Conservation (phyloP, 177 flowering plant genomes). For the Vitis hybrid region DNA sequence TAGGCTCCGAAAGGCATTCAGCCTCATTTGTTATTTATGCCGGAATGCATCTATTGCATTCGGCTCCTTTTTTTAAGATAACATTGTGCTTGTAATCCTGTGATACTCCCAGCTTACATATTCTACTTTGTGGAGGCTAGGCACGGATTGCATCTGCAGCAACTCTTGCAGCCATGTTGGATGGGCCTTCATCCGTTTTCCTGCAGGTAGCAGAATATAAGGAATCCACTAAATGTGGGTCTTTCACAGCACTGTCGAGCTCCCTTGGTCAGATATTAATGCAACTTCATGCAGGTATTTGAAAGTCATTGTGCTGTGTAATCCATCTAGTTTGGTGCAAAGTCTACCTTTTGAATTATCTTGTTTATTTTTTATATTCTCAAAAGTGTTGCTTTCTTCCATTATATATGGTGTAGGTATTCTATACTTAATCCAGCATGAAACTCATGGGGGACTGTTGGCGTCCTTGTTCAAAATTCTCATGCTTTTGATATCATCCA, state of each 20-base stretch:
- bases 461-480: constrained; percentile 72
- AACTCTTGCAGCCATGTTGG: constrained; percentile 69
- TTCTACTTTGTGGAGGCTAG: constrained; percentile 33
- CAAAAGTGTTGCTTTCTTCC: not conserved
- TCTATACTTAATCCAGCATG: constrained; percentile 61
- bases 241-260: constrained; percentile 80
- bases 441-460: constrained; percentile 70
- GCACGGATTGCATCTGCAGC: constrained; percentile 72
- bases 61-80: not conserved
- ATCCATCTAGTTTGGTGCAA: constrained; percentile 3
- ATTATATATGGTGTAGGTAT: constrained; percentile 46
- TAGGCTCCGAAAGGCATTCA: not conserved
- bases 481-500: constrained; percentile 71
- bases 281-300: constrained; percentile 86
- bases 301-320: not conserved
- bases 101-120: not conserved
- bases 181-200: constrained; percentile 71
- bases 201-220: constrained; percentile 89
- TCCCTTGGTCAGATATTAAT: constrained; percentile 85
- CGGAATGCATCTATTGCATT: not conserved
- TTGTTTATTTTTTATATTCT: not conserved
- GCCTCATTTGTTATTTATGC: not conserved
- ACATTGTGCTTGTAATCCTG: not conserved
- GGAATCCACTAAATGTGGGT: constrained; percentile 65
- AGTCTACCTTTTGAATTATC: not conserved